Conservation (phyloP, 2,329 filamentous ascomycete species). For the Penicillium freii region DNA sequence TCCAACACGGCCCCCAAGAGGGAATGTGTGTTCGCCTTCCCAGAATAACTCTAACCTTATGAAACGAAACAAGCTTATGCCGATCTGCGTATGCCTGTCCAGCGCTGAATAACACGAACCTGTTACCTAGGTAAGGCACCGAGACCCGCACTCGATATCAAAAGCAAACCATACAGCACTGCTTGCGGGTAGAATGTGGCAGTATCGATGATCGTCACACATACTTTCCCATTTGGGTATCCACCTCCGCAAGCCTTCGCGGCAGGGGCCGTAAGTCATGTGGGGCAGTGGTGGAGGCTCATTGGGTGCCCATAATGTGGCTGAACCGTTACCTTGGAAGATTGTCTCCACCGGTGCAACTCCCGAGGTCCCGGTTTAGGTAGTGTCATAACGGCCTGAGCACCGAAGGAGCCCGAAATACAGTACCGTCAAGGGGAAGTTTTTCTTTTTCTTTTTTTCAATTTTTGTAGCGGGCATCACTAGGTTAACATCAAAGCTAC, state of each 20-base stretch:
- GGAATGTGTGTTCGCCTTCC: neutral
- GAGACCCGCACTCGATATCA: neutral
- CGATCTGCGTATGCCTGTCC: neutral
- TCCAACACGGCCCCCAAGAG: neutral
- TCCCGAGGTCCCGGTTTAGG: too few species aligned
- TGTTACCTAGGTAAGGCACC: neutral
- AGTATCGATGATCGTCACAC: neutral
- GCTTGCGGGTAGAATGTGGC: neutral
- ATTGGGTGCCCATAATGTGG: neutral
- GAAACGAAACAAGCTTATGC: neutral
- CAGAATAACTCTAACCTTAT: neutral
- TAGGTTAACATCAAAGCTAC: too few species aligned
- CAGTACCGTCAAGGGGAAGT: neutral
- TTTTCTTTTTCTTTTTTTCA: neutral
- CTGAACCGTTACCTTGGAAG: too few species aligned
- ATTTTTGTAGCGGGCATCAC: neutral
- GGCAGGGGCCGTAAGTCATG: too few species aligned
- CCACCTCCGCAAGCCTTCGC: neutral
- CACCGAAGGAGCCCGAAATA: neutral
- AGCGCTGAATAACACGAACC: too few species aligned
- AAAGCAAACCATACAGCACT: neutral
- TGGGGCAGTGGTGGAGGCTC: neutral
- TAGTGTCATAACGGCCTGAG: too few species aligned
- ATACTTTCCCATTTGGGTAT: neutral
- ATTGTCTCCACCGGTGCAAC: too few species aligned